Evolutionary conservation across 1,284 basidiomycete genomes (phyloP).

Genomic region (Tilletia indica): DNA sequence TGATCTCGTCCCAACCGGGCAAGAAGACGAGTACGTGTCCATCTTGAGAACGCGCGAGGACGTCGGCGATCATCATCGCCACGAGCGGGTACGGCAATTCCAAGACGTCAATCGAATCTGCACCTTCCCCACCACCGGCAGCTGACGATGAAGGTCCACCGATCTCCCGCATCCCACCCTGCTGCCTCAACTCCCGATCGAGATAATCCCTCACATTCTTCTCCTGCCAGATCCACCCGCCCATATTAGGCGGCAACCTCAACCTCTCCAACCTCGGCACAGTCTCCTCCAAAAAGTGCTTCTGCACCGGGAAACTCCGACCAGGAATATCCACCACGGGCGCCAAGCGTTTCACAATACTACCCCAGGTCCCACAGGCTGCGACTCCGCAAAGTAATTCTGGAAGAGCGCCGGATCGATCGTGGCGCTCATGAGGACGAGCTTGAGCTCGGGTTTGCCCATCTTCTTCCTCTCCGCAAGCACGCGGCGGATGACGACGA

Average conservation of each 20-base stretch:
- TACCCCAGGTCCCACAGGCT: conserved; percentile 19
- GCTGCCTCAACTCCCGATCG: conserved; percentile 62
- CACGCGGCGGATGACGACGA: conserved; percentile 85
- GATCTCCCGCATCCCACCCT: conserved; percentile 27
- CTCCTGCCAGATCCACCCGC: conserved; percentile 72
- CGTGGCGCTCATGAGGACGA: conserved; percentile 93
- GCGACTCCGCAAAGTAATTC: conserved; percentile 71
- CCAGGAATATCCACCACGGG: conserved; percentile 84
- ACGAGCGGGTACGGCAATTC: conserved; percentile 82
- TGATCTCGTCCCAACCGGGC: conserved; percentile 90
- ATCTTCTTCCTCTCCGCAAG: conserved; percentile 71
- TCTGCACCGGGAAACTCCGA: conserved; percentile 81
- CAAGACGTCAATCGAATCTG: conserved; percentile 65
- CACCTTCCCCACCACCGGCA: conserved; percentile 35
- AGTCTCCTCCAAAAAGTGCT: conserved; percentile 79
- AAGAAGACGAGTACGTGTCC: conserved; percentile 91
- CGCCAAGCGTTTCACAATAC: conserved; percentile 60
- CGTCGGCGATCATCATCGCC: conserved; percentile 77
- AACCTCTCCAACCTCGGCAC: conserved; percentile 55
- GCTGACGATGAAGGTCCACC: too few relatives aligned
- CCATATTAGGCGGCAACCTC: conserved; percentile 48
- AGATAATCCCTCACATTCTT: conserved; percentile 77
- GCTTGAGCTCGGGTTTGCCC: conserved; percentile 74
- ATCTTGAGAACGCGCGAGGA: conserved; percentile 71
- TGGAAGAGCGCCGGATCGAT: conserved; percentile 88